Base-by-base conservation (phyloP, 441 rosid species). In the Populus hybrid region DNA sequence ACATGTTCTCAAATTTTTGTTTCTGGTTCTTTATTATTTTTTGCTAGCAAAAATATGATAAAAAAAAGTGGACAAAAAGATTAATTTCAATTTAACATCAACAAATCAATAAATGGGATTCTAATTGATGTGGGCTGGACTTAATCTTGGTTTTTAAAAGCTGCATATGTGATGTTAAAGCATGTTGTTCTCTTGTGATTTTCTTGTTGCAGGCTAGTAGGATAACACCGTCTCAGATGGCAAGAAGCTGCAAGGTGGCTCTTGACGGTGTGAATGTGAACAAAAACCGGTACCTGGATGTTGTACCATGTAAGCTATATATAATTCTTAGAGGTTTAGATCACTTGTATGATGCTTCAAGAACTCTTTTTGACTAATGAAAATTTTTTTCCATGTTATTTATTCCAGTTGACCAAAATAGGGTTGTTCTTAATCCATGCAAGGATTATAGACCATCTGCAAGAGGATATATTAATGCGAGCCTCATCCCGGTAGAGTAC, bases 381-480 rank as follows among this genome's bases (percentile, higher is more conserved):
- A n/a, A 24, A 66, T 77, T 50, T 69, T 21, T 21, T 18, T 16
- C 18, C 6, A 0, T 64, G 50, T 64, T 69, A 36, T 81, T 74
- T 71, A 69, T 75, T 86, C 68, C 85, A 93, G 99, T 88, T 84
- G 98, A 95, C 81, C 71, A 84, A 42, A 90, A 87, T 35, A 86
- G 97, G 85, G 80, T 95, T 87, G 85, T 95, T 81, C 88, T 95
- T 71, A 76, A 83, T 82, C 84, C 91, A 6, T 88, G 94, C 76
- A 91, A 91, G 85, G 96, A 90, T 79, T 73, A 88, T 76, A 84
- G 91, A 80, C 74, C 90, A 36, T 77, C 92, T 77, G 93, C 93
- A 7, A 76, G 73, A 77, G 99, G 95, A 61, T 95, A 93, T 78
- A 90, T 95, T 71, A 95, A 95, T 79, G 99, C 97, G 1, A 95